Percentiles rank a stretch among this genome's conserved stretches.
Conservation (phyloP, 176 grass and related monocot species). For the Musa acuminata region DNA sequence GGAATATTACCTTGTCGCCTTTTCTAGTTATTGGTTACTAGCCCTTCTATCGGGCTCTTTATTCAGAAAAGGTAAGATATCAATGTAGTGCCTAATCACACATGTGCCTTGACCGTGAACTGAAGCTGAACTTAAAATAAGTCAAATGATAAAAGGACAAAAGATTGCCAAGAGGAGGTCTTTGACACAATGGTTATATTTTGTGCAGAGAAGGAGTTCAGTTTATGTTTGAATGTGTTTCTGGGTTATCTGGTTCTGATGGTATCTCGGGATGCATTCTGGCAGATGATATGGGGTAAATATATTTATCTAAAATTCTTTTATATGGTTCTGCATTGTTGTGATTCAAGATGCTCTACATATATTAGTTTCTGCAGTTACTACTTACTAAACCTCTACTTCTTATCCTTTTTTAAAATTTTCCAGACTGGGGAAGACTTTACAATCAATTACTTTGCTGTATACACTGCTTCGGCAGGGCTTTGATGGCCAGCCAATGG, state of each 20-base stretch:
- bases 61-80: background rate
- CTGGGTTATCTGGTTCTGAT: slow-evolving; percentile 68
- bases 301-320: slow-evolving; percentile 9
- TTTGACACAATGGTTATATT: slow-evolving; percentile 5
- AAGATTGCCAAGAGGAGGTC: background rate
- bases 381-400: slow-evolving; percentile 12
- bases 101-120: background rate
- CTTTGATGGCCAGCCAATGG: slow-evolving; percentile 88
- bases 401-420: slow-evolving; percentile 11
- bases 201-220: slow-evolving; percentile 93
- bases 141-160: background rate
- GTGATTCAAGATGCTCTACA: background rate
- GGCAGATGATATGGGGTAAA: slow-evolving; percentile 99
- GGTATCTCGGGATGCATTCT: slow-evolving; percentile 94
- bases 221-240: slow-evolving; percentile 98
- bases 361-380: background rate
- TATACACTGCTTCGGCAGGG: slow-evolving; percentile 81
- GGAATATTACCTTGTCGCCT: background rate
- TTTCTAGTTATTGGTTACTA: background rate
- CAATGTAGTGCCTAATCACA: background rate
- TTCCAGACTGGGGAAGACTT: slow-evolving; percentile 85
- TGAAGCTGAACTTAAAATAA: background rate
- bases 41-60: background rate
- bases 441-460: slow-evolving; percentile 87
- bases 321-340: slow-evolving; percentile 4